Evolutionary conservation across 2,329 filamentous ascomycete genomes (phyloP), one percentile per base, ranked within the genome.

Genomic region (Penicillium sp.): DNA sequence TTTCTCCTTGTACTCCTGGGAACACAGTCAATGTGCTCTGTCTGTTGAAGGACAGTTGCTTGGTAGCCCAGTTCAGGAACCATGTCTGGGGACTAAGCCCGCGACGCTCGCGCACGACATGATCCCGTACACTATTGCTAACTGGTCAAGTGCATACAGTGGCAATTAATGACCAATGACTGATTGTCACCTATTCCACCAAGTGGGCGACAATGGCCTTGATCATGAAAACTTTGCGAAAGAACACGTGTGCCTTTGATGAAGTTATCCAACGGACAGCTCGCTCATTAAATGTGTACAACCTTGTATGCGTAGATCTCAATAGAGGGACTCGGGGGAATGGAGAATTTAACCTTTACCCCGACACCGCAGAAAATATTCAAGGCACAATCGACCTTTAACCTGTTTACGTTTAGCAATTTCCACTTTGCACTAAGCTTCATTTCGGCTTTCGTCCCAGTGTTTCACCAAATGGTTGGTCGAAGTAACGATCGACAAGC

Each of bases 191-290:
- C 5, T 8, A 36, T 16, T 16, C 11, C 16, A 36, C 33, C n/a
- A 4, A 20, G 11, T 10, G 28, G 48, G 54, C 5, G 46, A 57
- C 16, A 33, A 48, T 20, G 57, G 60, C 57, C 62, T 63, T 20
- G 57, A 28, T 64, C 60, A 28, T 46, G 27, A 5, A 67, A 30
- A 41, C 66, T 65, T 41, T 62, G 38, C 6, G 30, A 46, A 20
- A 6, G 8, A 20, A 4, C 33, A 4, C 5, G 10, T 1, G 8
- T 10, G 7, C 8, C 18, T 9, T 20, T 11, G 10, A 10, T 13
- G 18, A 7, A 13, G 35, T 20, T 2, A 18, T 20, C 13, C 10
- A 13, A 20, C 9, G 18, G 16, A 38, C 16, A 10, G 9, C 16
- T 38, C 18, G 35, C 35, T 38, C 18, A 20, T 22, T 13, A 38